Base-by-base conservation (phyloP, 2,329 filamentous ascomycete species). In the Fusarium abutilonis region DNA sequence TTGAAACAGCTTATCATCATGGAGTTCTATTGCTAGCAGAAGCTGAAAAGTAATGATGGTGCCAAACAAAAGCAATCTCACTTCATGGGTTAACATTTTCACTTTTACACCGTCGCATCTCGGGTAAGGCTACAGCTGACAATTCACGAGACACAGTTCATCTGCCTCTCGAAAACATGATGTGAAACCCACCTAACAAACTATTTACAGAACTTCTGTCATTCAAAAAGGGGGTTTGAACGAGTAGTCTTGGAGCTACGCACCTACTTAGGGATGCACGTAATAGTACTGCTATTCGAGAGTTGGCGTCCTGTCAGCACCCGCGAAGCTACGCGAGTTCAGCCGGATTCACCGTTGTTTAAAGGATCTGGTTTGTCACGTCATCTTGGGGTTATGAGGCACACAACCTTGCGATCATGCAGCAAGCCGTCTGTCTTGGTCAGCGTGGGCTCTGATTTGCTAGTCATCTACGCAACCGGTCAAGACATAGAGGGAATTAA, bases 341-440 rank as follows among this genome's bases (percentile, higher is more conserved):
- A 60, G 57, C 54, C 49, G 39, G 55, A 49, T 39, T 60, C 32
- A 46, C 52, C 14, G 46, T 23, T 31, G 32, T 52, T 21, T 11
- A 40, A 34, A 19, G 21, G 36, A 34, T 28, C 29, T 64, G 47
- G 34, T 45, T 47, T 53, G 44, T 45, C 61, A 39, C 46, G 35
- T 28, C 9, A 47, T 29, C 46, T 43, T 40, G 38, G 41, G 29
- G 34, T 8, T 47, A 47, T 48, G 44, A 61, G 40, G 48, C 45
- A 61, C 45, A 61, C 52, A 52, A 58, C 55, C 63, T 67, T 61
- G 56, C 60, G 59, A 67, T 67, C 52, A 67, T 67, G 64, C 64
- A 65, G 56, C 56, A 52, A 50, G 28, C 60, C 64, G 56, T 42
- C 17, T 47, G 52, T 40, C 44, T 51, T 67, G 56, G 60, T 42